A percentile compares a stretch with the other conserved stretches of the same genome.
Evolutionary conservation across 306 rosid species (phyloP).

Genomic region (Casuarina cunninghamiana): DNA sequence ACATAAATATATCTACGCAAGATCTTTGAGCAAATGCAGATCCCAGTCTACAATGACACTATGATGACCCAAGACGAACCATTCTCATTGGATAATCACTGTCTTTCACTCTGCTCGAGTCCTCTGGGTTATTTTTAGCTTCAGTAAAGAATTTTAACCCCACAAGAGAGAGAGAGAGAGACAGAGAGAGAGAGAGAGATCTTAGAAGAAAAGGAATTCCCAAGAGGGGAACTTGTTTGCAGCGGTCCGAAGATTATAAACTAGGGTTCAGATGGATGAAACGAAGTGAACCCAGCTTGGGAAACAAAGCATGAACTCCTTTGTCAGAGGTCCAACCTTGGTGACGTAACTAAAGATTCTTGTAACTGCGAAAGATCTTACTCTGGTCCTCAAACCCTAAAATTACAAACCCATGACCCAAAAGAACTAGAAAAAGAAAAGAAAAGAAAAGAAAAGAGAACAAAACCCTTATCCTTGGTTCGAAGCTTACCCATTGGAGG

Average conservation of each 20-base stretch:
- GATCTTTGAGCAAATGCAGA: conserved; percentile 52
- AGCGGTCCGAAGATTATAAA: conserved; percentile 25
- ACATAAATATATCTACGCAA: conserved; percentile 52
- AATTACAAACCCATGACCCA: conserved; percentile 43
- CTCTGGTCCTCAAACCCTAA: conserved; percentile 58
- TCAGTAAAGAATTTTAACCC: conserved; percentile 34
- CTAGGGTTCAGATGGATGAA: conserved; percentile 48
- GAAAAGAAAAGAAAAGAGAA: conserved; percentile 24
- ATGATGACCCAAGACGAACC: conserved; percentile 34
- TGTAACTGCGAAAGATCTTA: conserved; percentile 37
- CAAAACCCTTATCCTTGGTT: conserved; percentile 18
- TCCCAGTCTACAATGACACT: conserved; percentile 40
- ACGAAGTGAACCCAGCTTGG: conserved; percentile 38
- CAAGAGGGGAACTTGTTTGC: conserved; percentile 5
- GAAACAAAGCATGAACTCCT: conserved; percentile 63
- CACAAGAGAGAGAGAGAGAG: conserved; percentile 18
- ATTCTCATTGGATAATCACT: conserved; percentile 40
- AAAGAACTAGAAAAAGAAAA: conserved; percentile 20
- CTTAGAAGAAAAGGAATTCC: conserved; percentile 9
- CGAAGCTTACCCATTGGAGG: conserved; percentile 23
- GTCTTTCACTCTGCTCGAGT: conserved; percentile 35
- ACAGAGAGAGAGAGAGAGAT: not conserved
- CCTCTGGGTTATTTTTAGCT: conserved; percentile 21
- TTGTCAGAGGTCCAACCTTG: conserved; percentile 68
- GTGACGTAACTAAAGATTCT: conserved; percentile 90